Conservation (phyloP, 2,329 filamentous ascomycete genomes). For the Fusarium bactridioides region DNA sequence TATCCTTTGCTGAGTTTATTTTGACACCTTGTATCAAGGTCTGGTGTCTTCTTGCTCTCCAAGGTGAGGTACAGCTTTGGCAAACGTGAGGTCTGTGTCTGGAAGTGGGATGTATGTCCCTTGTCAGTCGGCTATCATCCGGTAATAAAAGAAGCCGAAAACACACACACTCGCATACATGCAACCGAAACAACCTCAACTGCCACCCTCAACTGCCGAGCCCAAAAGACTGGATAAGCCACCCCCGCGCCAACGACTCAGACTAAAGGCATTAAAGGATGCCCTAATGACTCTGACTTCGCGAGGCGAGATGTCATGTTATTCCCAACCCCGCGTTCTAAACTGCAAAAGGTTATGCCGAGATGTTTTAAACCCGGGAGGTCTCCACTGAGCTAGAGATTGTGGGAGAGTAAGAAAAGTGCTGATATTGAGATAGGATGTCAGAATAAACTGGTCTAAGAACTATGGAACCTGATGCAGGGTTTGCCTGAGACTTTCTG, state of each 20-base stretch:
- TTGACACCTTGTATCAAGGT: no score
- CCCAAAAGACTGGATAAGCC: neutral
- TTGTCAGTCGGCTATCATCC: neutral
- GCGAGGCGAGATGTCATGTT: constrained; percentile 2
- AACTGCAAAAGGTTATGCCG: constrained; percentile 11
- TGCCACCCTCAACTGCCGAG: constrained; percentile 34
- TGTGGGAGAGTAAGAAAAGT: neutral
- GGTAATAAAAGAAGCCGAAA: neutral
- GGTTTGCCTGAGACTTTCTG: neutral
- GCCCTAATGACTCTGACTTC: constrained; percentile 10
- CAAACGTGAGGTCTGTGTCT: neutral
- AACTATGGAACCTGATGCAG: fast-evolving
- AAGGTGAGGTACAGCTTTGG: neutral
- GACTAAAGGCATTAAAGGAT: neutral
- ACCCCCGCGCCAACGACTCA: constrained; percentile 25
- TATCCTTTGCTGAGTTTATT: no score
- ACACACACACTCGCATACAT: neutral
- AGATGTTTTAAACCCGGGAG: constrained; percentile 10
- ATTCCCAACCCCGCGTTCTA: constrained; percentile 29
- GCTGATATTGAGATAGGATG: neutral
- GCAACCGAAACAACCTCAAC: constrained; percentile 9
- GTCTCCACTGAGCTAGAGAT: constrained; percentile 2
- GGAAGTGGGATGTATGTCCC: neutral
- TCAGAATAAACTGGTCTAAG: neutral
- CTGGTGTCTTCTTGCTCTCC: no score